These are phyloP conservation scores for Mortierella sp. DNA, from an alignment of 371 early-diverging fungal genomes.

Conservation along the genomic window DNA sequence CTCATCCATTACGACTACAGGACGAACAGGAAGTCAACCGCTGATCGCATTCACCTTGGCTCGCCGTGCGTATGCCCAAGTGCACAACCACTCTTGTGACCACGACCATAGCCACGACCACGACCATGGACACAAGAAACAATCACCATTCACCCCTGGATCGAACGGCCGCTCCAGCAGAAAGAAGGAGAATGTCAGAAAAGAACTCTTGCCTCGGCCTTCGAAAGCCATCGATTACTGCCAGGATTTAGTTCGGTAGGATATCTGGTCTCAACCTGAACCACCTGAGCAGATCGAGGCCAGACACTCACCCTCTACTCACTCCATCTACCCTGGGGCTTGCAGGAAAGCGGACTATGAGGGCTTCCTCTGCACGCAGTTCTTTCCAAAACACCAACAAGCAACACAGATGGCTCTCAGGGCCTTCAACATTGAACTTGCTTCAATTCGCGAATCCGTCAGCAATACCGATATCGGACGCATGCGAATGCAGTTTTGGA, in stretches of 20 bases:
- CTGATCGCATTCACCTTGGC: not conserved
- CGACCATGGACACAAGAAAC: slow-evolving; percentile 19
- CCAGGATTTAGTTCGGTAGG: slow-evolving; percentile 49
- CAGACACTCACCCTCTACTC: too few species aligned
- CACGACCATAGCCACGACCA: slow-evolving; percentile 36
- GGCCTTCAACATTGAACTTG: slow-evolving; percentile 91
- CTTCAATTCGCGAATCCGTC: slow-evolving; percentile 79
- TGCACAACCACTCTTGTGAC: slow-evolving; percentile 41
- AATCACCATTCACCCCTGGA: slow-evolving; percentile 39
- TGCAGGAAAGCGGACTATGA: slow-evolving; percentile 48
- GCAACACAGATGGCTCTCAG: slow-evolving; percentile 69
- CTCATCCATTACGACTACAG: not conserved
- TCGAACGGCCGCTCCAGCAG: slow-evolving; percentile 4
- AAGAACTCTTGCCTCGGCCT: slow-evolving; percentile 27
- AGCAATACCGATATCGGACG: slow-evolving; percentile 76
- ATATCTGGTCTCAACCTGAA: too few species aligned
- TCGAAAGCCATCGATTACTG: slow-evolving; percentile 41
- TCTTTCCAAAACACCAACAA: slow-evolving; percentile 42
- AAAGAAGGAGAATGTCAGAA: slow-evolving; percentile 1
- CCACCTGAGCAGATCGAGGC: too few species aligned
- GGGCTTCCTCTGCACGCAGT: slow-evolving; percentile 50
- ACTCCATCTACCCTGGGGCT: not conserved
- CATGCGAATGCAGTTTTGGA: slow-evolving; percentile 88
- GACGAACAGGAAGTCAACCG: not conserved
- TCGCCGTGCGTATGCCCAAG: slow-evolving; percentile 29